These are phyloP conservation scores for Fusarium illudens DNA, from an alignment of 2,329 filamentous ascomycete species.

Conservation along the genomic window DNA sequence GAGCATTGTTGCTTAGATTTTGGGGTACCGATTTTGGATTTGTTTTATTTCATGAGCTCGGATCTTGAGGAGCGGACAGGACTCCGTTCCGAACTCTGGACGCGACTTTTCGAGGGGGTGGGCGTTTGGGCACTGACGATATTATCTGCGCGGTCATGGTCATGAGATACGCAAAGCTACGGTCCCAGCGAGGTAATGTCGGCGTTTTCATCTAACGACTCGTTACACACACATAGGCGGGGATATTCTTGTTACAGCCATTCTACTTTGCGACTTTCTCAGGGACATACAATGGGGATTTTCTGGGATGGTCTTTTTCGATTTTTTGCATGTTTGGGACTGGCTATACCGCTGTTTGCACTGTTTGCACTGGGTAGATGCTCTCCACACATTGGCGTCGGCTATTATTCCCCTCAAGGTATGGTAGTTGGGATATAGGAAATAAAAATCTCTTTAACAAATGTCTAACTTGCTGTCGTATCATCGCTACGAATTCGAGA, in stretches of 20 bases:
- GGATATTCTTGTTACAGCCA: constrained; percentile 8
- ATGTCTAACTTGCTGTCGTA: not conserved
- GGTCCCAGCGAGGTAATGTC: constrained; percentile 12
- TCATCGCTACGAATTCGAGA: not conserved
- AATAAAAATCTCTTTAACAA: constrained; percentile 5
- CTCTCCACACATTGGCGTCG: constrained; percentile 18
- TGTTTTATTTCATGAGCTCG: not conserved
- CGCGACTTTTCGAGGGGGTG: not conserved
- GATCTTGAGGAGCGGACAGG: not conserved
- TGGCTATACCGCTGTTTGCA: constrained; percentile 22
- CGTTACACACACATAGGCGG: constrained; percentile 13
- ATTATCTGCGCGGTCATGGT: constrained; percentile 12
- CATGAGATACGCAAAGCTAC: constrained; percentile 31
- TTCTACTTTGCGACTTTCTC: constrained; percentile 15
- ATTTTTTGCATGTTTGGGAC: constrained; percentile 4
- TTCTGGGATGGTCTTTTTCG: constrained; percentile 8
- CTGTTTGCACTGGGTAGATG: constrained; percentile 11
- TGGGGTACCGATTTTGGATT: constrained; percentile 8
- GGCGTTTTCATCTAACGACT: constrained; percentile 29
- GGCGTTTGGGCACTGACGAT: constrained; percentile 19
- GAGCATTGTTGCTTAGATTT: constrained; percentile 57
- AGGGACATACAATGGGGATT: constrained; percentile 23
- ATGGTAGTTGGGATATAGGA: constrained; percentile 16
- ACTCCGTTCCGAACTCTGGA: constrained; percentile 1
- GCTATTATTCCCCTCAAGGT: constrained; percentile 26